Base-by-base conservation (phyloP, 345 rosid genomes). In the Arabidopsis arenosa region DNA sequence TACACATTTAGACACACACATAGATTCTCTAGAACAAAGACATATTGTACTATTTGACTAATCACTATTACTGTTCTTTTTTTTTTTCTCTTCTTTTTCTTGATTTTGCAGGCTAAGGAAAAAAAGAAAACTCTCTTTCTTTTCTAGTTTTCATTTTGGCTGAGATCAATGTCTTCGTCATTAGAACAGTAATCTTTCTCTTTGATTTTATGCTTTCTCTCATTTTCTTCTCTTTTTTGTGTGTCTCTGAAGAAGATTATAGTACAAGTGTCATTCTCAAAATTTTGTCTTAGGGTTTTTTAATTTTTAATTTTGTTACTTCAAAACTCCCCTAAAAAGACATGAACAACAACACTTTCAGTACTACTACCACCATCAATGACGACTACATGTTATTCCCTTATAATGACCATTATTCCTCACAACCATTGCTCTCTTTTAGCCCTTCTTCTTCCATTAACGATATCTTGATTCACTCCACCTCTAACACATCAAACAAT, bases 221-320 rank as follows among this genome's bases (percentile, higher is more conserved):
- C 68, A 66, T 75, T 75, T 76, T 47, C 36, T 47, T 48, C 39
- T 58, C 47, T 69, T 63, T 70, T 44, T 32, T 63, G 9, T 32
- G 30, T 61, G 66, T 72, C 10, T 71, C 40, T 70, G 71, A 49
- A 49, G 56, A 72, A 65, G 68, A 49, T 66, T 66, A 66, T 51
- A 18, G 74, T 78, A 59, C 81, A 78, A 78, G 64, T 78, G 77
- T 78, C 81, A 52, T 78, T 73, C 81, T 78, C 77, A 70, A 56
- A 73, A 56, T 26, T 8, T 41, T 72, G 33, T 73, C 60, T 76
- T 72, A 66, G 77, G 77, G 52, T 52, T 78, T 77, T 64, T 21
- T n/a, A 14, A 68, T 41, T 63, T 36, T 0, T 63, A 73, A 58
- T 52, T 70, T 59, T 43, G 58, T 78, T 49, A 40, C 53, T 59